Percentiles rank a stretch among this genome's conserved stretches.
phyloP scores from a whole-genome alignment of 2,329 filamentous ascomycete species.

The Alternaria alternata region DNA sequence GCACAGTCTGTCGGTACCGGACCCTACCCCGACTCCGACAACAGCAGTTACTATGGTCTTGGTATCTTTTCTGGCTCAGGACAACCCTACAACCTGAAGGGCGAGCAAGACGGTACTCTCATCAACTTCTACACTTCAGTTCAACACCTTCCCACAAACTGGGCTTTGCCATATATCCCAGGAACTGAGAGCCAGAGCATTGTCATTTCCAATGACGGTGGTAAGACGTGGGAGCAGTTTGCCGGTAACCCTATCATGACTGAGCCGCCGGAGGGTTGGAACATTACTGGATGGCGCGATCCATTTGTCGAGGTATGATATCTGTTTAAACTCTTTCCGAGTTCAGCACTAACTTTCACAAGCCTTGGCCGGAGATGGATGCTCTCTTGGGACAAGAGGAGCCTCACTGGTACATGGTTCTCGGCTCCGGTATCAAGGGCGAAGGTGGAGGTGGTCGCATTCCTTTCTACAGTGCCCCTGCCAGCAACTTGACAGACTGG shows the following conservation, averaged over 20 bases:
- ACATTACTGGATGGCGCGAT: conserved; percentile 52
- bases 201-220: conserved; percentile 57
- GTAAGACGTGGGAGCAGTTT: conserved; percentile 58
- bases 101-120: conserved; percentile 57
- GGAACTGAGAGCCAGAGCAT: conserved; percentile 58
- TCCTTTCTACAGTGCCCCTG: conserved; percentile 57
- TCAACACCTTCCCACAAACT: conserved; percentile 56
- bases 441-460: conserved; percentile 57
- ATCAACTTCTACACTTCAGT: conserved; percentile 60
- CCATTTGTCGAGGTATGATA: conserved; percentile 35
- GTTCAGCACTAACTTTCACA: conserved; percentile 41
- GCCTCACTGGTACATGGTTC: conserved; percentile 57
- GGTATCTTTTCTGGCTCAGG: conserved; percentile 63
- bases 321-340: background rate
- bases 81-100: conserved; percentile 58
- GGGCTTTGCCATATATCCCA: conserved; percentile 54
- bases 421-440: conserved; percentile 58
- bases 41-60: conserved; percentile 58
- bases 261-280: conserved; percentile 54
- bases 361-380: conserved; percentile 55
- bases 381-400: conserved; percentile 51
- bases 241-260: conserved; percentile 57
- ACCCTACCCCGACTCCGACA: conserved; percentile 38
- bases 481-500: conserved; percentile 56
- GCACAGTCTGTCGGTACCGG: conserved; percentile 52